A percentile compares a stretch with the other conserved stretches of the same genome.
Evolutionary conservation across 2,329 filamentous ascomycete species (phyloP).

Genomic region (Penicillium brevicompactum): DNA sequence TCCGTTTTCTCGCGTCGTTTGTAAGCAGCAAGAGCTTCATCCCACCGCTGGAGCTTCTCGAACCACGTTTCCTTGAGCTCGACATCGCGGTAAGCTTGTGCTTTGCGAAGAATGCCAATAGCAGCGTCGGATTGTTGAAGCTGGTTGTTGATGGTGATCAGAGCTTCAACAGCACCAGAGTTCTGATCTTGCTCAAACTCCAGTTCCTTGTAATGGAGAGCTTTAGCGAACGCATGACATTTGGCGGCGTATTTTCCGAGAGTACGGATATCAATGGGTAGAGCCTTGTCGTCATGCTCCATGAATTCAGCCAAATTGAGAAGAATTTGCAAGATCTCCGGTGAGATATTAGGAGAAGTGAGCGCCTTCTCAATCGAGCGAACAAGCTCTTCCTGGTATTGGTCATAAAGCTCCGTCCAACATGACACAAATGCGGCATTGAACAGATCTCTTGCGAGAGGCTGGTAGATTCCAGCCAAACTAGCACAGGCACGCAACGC

Average conservation of each 20-base stretch:
- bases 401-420: slow-evolving; percentile 96
- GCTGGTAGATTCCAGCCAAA: slow-evolving; percentile 86
- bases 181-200: slow-evolving; percentile 98
- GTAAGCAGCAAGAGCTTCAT: slow-evolving; percentile 91
- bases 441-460: slow-evolving; percentile 89
- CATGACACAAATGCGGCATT: slow-evolving; percentile 99
- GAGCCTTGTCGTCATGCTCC: slow-evolving; percentile 98
- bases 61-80: slow-evolving; percentile 98
- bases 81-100: slow-evolving; percentile 93
- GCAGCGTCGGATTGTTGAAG: slow-evolving; percentile 97
- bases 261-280: slow-evolving; percentile 95
- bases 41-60: slow-evolving; percentile 97
- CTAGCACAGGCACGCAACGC: slow-evolving; percentile 90
- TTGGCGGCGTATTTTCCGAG: slow-evolving; percentile 93
- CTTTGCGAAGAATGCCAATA: slow-evolving; percentile 94
- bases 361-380: slow-evolving; percentile 94
- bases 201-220: slow-evolving; percentile 96
- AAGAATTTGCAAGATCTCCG: slow-evolving; percentile 89
- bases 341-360: slow-evolving; percentile 91
- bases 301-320: slow-evolving; percentile 98
- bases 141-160: slow-evolving; percentile 99
- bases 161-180: slow-evolving; percentile 88
- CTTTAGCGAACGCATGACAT: slow-evolving; percentile 97
- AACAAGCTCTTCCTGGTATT: slow-evolving; percentile 95
- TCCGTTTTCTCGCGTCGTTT: slow-evolving; percentile 79